Conservation (phyloP, 1,139 yeast genomes). For the Candida frijolesensis region DNA sequence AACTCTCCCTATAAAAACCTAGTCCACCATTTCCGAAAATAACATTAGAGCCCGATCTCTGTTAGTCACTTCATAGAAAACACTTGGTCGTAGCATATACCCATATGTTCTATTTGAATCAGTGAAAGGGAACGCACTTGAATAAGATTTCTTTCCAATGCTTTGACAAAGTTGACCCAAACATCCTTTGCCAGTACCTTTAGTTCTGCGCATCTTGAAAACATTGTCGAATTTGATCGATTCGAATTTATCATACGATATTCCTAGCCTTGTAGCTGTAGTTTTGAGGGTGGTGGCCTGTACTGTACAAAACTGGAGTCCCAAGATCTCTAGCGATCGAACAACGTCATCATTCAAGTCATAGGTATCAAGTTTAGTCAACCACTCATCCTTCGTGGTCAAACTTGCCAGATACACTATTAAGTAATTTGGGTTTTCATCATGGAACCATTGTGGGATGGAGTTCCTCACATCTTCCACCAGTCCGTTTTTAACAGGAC, state of each 20-base stretch:
- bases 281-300: constrained; percentile 8
- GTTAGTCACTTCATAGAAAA: constrained; percentile 7
- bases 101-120: constrained; percentile 10
- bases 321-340: constrained; percentile 5
- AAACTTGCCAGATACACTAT: constrained; percentile 6
- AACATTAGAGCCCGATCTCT: constrained; percentile 3
- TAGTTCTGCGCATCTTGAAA: constrained; percentile 6
- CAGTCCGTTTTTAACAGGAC: background rate
- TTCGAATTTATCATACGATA: constrained; percentile 7
- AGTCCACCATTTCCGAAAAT: constrained; percentile 6
- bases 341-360: constrained; percentile 7
- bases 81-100: constrained; percentile 10
- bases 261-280: constrained; percentile 4
- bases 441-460: constrained; percentile 6
- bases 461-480: background rate
- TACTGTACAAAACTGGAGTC: constrained; percentile 9
- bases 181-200: constrained; percentile 9
- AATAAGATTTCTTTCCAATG: constrained; percentile 1
- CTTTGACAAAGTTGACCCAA: constrained; percentile 12
- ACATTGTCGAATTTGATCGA: constrained; percentile 3
- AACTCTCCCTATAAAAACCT: background rate
- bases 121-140: constrained; percentile 9
- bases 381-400: constrained; percentile 5
- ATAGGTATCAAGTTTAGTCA: background rate
- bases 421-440: constrained; percentile 5